phyloP scores from a whole-genome alignment of 2,329 filamentous ascomycete species.

The Aspergillus tanneri region DNA sequence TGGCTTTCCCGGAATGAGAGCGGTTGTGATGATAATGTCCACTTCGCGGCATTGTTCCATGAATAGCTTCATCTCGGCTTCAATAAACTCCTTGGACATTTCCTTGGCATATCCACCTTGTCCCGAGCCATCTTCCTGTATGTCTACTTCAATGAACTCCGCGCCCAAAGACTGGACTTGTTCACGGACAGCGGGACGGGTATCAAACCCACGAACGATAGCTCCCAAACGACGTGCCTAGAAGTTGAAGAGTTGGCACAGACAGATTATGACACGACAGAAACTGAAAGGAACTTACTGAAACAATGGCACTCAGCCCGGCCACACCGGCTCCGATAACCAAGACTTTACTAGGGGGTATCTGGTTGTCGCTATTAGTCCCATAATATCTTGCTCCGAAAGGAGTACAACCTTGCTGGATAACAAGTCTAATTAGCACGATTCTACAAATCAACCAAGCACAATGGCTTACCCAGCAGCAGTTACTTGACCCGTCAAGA shows the following conservation, averaged over 20 bases:
- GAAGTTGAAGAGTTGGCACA: constrained; percentile 9
- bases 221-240: constrained; percentile 78
- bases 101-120: constrained; percentile 88
- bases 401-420: constrained; percentile 25
- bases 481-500: constrained; percentile 84
- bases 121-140: constrained; percentile 80
- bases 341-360: constrained; percentile 84
- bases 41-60: constrained; percentile 83
- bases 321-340: constrained; percentile 90
- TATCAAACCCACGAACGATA: constrained; percentile 87
- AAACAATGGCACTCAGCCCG: constrained; percentile 83
- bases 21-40: constrained; percentile 89
- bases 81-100: constrained; percentile 92
- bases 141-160: constrained; percentile 83
- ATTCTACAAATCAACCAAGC: not conserved
- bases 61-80: constrained; percentile 90
- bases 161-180: constrained; percentile 88
- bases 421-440: constrained; percentile 28
- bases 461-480: constrained; percentile 64
- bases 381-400: not conserved
- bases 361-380: constrained; percentile 49
- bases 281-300: constrained; percentile 44
- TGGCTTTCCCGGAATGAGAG: constrained; percentile 80
- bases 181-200: constrained; percentile 80
- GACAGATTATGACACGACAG: not conserved